Evolutionary conservation across 257 asterid species (phyloP).

Genomic region (Parsonsia alboflavescens): DNA sequence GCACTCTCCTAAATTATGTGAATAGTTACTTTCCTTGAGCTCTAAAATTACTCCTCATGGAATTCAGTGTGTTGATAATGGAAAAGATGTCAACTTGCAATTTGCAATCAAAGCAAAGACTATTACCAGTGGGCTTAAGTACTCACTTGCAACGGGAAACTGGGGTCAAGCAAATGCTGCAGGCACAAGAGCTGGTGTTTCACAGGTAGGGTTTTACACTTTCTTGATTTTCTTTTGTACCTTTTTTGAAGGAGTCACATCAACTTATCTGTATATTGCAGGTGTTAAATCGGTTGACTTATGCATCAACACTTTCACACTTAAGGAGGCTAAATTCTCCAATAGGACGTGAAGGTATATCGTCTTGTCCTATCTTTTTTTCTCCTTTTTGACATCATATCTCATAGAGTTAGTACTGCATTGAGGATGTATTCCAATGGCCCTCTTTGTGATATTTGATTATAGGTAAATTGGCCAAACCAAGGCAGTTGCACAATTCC

Average conservation of each 20-base stretch:
- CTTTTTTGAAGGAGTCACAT: slow-evolving; percentile 2
- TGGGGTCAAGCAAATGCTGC: slow-evolving; percentile 99
- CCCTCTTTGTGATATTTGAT: background rate
- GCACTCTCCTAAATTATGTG: slow-evolving; percentile 19
- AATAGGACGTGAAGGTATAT: slow-evolving; percentile 94
- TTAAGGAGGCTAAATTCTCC: slow-evolving; percentile 94
- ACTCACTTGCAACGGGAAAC: slow-evolving; percentile 95
- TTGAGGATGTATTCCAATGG: background rate
- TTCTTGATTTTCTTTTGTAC: background rate
- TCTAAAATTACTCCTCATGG: slow-evolving; percentile 1
- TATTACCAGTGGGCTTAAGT: slow-evolving; percentile 93
- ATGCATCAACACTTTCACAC: slow-evolving; percentile 95
- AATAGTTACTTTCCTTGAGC: slow-evolving; percentile 16
- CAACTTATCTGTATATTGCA: slow-evolving; percentile 23
- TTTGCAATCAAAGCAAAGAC: slow-evolving; percentile 98
- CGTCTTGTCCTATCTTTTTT: background rate
- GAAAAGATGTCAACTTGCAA: slow-evolving; percentile 94
- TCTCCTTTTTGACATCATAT: background rate
- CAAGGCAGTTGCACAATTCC: slow-evolving; percentile 96
- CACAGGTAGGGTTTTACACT: slow-evolving; percentile 53
- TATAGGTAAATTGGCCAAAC: slow-evolving; percentile 92
- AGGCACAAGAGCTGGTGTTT: slow-evolving; percentile 97
- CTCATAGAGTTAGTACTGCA: background rate
- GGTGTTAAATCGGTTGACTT: slow-evolving; percentile 98
- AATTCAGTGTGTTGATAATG: slow-evolving; percentile 88